phyloP scores from a whole-genome alignment of 2,329 filamentous ascomycete species.

The Rachicladosporium sp. region DNA sequence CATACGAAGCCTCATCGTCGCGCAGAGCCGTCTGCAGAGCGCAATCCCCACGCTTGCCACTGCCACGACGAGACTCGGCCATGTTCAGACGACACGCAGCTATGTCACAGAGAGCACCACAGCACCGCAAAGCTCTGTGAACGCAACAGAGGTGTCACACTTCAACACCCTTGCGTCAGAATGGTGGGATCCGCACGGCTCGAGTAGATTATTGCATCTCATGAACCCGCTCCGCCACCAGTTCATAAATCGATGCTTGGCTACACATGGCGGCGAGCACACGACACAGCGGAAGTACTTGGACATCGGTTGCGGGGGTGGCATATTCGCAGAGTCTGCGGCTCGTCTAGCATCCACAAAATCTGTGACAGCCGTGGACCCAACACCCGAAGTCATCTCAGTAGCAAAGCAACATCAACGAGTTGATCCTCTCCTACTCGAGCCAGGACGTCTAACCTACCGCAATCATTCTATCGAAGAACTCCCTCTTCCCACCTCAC shows the following conservation, averaged over 20 bases:
- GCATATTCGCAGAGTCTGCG: conserved; percentile 86
- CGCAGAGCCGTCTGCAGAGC: no score
- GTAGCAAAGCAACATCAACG: conserved; percentile 67
- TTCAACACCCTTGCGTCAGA: conserved; percentile 85
- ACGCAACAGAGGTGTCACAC: conserved; percentile 78
- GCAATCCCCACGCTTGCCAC: no score
- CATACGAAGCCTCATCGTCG: no score
- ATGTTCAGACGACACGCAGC: no score
- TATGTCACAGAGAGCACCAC: no score
- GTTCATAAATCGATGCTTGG: conserved; percentile 63
- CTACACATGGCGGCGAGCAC: conserved; percentile 33
- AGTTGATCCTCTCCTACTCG: conserved; percentile 54
- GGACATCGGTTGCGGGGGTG: conserved; percentile 89
- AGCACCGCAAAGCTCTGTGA: conserved; percentile 50
- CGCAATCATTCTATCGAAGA: conserved; percentile 65
- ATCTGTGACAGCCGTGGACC: conserved; percentile 65
- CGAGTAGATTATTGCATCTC: conserved; percentile 82
- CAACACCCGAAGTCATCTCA: conserved; percentile 57
- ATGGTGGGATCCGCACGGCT: conserved; percentile 95
- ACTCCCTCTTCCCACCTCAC: conserved; percentile 26
- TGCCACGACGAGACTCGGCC: no score
- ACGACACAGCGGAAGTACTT: conserved; percentile 51
- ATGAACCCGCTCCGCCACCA: conserved; percentile 97
- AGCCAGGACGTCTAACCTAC: conserved; percentile 51
- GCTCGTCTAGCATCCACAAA: conserved; percentile 53